Percentiles rank a stretch among this genome's conserved stretches.
Evolutionary conservation across 768 basidiomycete genomes (phyloP).

Genomic region (Megacollybia marginata): DNA sequence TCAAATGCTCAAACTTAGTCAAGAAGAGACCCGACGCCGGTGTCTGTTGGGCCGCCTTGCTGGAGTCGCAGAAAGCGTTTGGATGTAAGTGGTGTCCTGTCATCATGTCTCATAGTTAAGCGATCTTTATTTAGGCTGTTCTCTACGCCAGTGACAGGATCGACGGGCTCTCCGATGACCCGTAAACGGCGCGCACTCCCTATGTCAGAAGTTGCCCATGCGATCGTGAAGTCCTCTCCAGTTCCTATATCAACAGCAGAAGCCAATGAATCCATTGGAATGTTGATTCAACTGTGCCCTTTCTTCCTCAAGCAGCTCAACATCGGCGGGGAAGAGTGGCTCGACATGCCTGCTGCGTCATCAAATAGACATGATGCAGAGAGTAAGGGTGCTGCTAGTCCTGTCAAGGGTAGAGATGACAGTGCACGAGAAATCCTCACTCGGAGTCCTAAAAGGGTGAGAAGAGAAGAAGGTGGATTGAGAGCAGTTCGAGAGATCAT

Average conservation of each 20-base stretch:
- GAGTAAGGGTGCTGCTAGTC: slow-evolving; percentile 39
- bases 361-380: slow-evolving; percentile 26
- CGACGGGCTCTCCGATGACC: slow-evolving; percentile 43
- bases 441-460: slow-evolving; percentile 68
- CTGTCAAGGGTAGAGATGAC: slow-evolving; percentile 40
- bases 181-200: slow-evolving; percentile 72
- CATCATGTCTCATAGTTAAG: not conserved
- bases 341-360: slow-evolving; percentile 45
- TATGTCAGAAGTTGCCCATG: slow-evolving; percentile 53
- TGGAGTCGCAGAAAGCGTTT: slow-evolving; percentile 80
- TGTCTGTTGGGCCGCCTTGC: slow-evolving; percentile 71
- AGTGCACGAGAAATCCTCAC: slow-evolving; percentile 55
- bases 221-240: slow-evolving; percentile 74
- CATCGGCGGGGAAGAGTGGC: slow-evolving; percentile 51
- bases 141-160: slow-evolving; percentile 46
- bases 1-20: slow-evolving; percentile 61
- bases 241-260: slow-evolving; percentile 75
- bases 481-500: slow-evolving; percentile 79
- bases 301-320: slow-evolving; percentile 68
- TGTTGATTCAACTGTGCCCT: slow-evolving; percentile 66
- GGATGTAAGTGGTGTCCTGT: slow-evolving; percentile 56
- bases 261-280: slow-evolving; percentile 63
- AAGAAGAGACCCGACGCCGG: slow-evolving; percentile 72
- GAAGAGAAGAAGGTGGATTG: slow-evolving; percentile 64
- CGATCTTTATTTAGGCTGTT: slow-evolving; percentile 50